Evolutionary conservation across 352 stramenopile genomes (phyloP).

Genomic region (Pythium apleroticum): DNA sequence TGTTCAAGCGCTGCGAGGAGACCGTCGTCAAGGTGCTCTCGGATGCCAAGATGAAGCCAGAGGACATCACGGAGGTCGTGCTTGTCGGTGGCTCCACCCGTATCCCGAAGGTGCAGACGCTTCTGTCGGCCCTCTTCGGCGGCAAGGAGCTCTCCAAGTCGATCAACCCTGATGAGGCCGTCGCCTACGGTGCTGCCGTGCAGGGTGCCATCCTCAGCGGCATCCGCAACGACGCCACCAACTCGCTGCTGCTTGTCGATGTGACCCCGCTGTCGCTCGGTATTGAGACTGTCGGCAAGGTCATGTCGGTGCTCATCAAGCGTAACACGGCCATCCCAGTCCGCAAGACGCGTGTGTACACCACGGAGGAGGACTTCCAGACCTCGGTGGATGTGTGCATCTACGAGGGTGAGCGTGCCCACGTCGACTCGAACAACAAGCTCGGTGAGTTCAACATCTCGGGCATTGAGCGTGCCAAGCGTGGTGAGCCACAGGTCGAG

Average conservation of each 20-base stretch:
- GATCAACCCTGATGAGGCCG: conserved; percentile 66
- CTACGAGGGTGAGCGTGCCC: conserved; percentile 75
- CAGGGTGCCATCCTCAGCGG: conserved; percentile 41
- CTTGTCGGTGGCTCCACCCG: conserved; percentile 45
- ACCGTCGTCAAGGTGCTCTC: conserved; percentile 53
- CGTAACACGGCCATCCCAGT: conserved; percentile 76
- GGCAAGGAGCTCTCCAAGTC: conserved; percentile 44
- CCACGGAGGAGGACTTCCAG: conserved; percentile 49
- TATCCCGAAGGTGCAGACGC: conserved; percentile 43
- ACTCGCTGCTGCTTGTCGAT: conserved; percentile 74
- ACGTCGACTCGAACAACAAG: conserved; percentile 85
- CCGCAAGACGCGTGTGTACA: conserved; percentile 51
- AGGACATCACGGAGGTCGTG: conserved; percentile 37
- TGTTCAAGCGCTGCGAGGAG: conserved; percentile 67
- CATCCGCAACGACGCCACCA: conserved; percentile 53
- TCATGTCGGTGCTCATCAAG: conserved; percentile 80
- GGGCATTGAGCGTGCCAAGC: conserved; percentile 71
- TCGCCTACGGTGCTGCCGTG: conserved; percentile 56
- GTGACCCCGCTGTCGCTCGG: conserved; percentile 77
- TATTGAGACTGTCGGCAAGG: conserved; percentile 72
- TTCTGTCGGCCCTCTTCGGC: conserved; percentile 34
- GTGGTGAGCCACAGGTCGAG: conserved; percentile 80
- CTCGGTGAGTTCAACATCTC: conserved; percentile 85
- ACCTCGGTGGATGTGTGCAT: conserved; percentile 71
- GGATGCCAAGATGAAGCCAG: conserved; percentile 46